Conservation (phyloP, 2,329 filamentous ascomycete species). For the Clonostachys sp. region DNA sequence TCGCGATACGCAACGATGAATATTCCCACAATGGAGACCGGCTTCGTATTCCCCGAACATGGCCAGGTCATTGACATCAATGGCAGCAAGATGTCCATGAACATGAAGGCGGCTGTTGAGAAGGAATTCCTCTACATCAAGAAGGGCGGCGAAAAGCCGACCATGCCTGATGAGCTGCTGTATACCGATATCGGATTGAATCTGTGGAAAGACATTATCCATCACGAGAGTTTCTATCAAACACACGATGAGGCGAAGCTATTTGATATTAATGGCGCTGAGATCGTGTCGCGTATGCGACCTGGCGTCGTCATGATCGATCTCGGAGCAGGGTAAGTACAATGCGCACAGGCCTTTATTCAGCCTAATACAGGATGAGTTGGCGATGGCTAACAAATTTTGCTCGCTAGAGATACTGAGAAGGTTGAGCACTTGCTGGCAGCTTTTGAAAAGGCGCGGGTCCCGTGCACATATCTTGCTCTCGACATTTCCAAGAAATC, state of each 20-base stretch:
- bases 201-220: slow-evolving; percentile 36
- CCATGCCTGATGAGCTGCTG: slow-evolving; percentile 31
- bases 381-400: slow-evolving; percentile 1
- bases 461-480: slow-evolving; percentile 26
- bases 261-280: slow-evolving; percentile 24
- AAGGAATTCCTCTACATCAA: slow-evolving; percentile 14
- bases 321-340: slow-evolving; percentile 33
- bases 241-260: slow-evolving; percentile 31
- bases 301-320: slow-evolving; percentile 28
- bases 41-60: slow-evolving; percentile 12
- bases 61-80: slow-evolving; percentile 31
- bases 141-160: slow-evolving; percentile 14
- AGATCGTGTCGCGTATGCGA: slow-evolving; percentile 21
- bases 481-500: slow-evolving; percentile 32
- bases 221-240: slow-evolving; percentile 31
- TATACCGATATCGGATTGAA: slow-evolving; percentile 29
- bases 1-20: neutral
- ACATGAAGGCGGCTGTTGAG: slow-evolving; percentile 17
- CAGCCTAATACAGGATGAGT: neutral
- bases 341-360: neutral
- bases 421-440: slow-evolving; percentile 31
- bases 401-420: slow-evolving; percentile 26
- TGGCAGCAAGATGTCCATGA: slow-evolving; percentile 22
- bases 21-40: slow-evolving; percentile 6
- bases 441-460: slow-evolving; percentile 21